Evolutionary conservation across 495 filamentous ascomycete species (phyloP), one percentile per base, ranked within the genome.

Genomic region (Umbilicaria muhlenbergii): DNA sequence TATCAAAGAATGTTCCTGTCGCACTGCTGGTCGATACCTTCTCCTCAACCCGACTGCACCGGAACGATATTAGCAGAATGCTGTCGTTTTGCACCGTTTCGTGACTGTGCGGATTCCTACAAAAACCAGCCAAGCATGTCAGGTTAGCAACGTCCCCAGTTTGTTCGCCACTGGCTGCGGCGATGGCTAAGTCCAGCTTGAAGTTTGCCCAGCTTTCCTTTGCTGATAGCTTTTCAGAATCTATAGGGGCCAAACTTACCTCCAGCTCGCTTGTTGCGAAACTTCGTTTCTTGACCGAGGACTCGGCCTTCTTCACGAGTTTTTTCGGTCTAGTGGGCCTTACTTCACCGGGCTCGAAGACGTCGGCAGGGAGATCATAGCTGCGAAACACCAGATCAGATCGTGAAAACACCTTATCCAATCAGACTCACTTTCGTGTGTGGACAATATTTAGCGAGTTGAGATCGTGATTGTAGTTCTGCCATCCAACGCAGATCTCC

Each of bases 361-460:
- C 78, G 58, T 98, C 86, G 41, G 80, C 76, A 15, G 91, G 92
- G 15, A 98, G 68, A 55, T 86, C 81, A 53, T 78, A 84, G 57
- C 86, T 93, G 42, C 5, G 51, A 32, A 32, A 36, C 41, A 34
- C 42, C 50, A 51, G 54, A 52, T 36, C 10, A 37, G 16, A 36
- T 11, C 14, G 41, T n/a, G 11, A 11, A 36, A 21, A 24, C 16
- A 34, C 28, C 39, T 14, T 34, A 2, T 5, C 13, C 32, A 12
- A 32, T 12, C 16, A n/a, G 38, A 58, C 78, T 62, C 63, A 86
- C 84, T 79, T 92, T 59, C 81, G 74, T 41, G 83, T 75, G 60
- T 86, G 80, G 28, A 76, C 75, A 37, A 93, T 72, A 7, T 73
- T 70, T 28, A 94, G 56, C 33, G 74, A 80, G 53, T 79, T 81